Conservation (phyloP, 1,284 basidiomycete species). For the Austroboletus niveus region DNA sequence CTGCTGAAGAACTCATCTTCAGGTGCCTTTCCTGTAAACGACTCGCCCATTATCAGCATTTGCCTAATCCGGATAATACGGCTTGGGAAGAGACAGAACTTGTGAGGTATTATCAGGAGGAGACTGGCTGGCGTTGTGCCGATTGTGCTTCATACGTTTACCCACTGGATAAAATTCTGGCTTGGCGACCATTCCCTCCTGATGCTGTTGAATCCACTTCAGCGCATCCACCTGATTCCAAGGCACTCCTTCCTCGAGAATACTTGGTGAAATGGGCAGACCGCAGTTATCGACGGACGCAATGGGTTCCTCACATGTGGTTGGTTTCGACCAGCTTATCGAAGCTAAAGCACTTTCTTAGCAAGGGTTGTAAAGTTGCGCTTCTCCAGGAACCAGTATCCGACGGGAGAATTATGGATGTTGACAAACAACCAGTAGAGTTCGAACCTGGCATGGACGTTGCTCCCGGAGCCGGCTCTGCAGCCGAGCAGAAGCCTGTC, state of each 20-base stretch:
- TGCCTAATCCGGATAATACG: constrained; percentile 47
- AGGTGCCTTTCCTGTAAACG: constrained; percentile 81
- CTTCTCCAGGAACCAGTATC: constrained; percentile 51
- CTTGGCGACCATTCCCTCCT: constrained; percentile 81
- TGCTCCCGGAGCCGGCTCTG: constrained; percentile 38
- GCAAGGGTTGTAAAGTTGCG: constrained; percentile 65
- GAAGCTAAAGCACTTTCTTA: constrained; percentile 78
- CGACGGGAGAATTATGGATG: constrained; percentile 32
- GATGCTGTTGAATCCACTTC: constrained; percentile 53
- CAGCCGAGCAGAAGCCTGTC: constrained; percentile 16
- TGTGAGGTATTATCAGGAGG: constrained; percentile 62
- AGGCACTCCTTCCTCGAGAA: constrained; percentile 69
- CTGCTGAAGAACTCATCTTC: constrained; percentile 58
- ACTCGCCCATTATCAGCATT: constrained; percentile 75
- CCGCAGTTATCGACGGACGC: constrained; percentile 71
- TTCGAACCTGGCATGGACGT: constrained; percentile 39
- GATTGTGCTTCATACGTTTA: constrained; percentile 78
- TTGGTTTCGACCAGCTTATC: constrained; percentile 57
- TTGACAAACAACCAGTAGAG: constrained; percentile 24
- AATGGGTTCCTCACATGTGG: constrained; percentile 94
- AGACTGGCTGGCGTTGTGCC: constrained; percentile 70
- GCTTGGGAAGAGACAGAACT: constrained; percentile 44
- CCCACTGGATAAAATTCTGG: constrained; percentile 82
- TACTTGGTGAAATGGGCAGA: constrained; percentile 88
- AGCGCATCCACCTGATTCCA: constrained; percentile 51